Conservation (phyloP, 164 flowering plant genomes). For the Umbellularia californica region DNA sequence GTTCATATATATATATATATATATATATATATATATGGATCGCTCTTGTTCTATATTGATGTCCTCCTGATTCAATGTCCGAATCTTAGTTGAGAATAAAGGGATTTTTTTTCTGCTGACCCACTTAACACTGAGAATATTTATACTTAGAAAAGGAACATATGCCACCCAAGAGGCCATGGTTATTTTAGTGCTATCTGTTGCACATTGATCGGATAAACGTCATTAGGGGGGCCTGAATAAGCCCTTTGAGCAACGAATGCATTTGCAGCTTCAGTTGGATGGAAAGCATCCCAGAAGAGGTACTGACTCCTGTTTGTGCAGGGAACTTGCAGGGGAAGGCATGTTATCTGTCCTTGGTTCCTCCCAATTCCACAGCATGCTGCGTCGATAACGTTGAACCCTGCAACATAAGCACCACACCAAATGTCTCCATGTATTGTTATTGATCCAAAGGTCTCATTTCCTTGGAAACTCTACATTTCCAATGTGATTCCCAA, state of each 20-base stretch:
- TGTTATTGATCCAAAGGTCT: too few species aligned
- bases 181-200: conserved; percentile 42
- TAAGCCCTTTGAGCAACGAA: conserved; percentile 51
- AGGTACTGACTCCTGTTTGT: conserved; percentile 42
- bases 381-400: conserved; percentile 41
- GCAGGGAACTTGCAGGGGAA: conserved; percentile 51
- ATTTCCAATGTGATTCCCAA: too few species aligned
- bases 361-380: conserved; percentile 64
- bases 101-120: too few species aligned
- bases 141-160: too few species aligned
- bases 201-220: conserved; percentile 62
- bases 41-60: too few species aligned
- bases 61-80: too few species aligned
- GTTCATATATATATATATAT: too few species aligned
- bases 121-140: too few species aligned
- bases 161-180: too few species aligned
- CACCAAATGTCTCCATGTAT: not conserved
- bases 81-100: too few species aligned
- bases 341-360: conserved; percentile 57
- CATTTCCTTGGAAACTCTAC: too few species aligned
- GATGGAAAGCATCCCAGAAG: conserved; percentile 82
- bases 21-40: too few species aligned
- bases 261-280: conserved; percentile 51
- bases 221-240: conserved; percentile 46
- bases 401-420: conserved; percentile 31